Conservation (phyloP, 768 basidiomycete genomes). For the Peribolospora baueri region DNA sequence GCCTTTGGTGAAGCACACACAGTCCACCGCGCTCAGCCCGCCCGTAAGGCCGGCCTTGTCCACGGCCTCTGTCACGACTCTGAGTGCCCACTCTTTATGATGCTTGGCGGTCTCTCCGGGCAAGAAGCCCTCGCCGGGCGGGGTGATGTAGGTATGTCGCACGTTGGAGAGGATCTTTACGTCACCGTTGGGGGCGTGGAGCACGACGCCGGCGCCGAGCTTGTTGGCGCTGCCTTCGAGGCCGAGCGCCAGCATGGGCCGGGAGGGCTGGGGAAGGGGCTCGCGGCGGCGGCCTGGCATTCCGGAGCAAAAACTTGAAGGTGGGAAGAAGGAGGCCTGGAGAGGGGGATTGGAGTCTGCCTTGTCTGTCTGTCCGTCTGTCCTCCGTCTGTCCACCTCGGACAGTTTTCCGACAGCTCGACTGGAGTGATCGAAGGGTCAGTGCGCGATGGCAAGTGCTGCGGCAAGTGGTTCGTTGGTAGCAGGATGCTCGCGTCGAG, state of each 20-base stretch:
- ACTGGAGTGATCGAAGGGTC: too few relatives aligned
- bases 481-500: too few relatives aligned
- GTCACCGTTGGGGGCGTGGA: constrained; percentile 45
- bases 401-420: too few relatives aligned
- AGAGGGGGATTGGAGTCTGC: too few relatives aligned
- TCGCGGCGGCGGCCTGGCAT: constrained; percentile 1
- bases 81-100: constrained; percentile 75
- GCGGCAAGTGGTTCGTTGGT: too few relatives aligned
- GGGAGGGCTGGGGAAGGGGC: constrained; percentile 3
- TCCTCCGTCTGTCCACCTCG: too few relatives aligned
- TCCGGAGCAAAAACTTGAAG: background rate
- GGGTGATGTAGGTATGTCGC: constrained; percentile 95
- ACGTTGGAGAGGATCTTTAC: constrained; percentile 67
- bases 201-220: constrained; percentile 76
- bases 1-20: constrained; percentile 96
- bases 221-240: constrained; percentile 98
- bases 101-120: constrained; percentile 87
- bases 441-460: too few relatives aligned
- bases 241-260: constrained; percentile 49
- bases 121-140: constrained; percentile 90
- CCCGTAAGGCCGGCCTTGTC: constrained; percentile 34
- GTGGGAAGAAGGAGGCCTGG: too few relatives aligned
- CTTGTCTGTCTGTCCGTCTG: too few relatives aligned
- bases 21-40: constrained; percentile 51
- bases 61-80: constrained; percentile 55